These are phyloP conservation scores for Eucalyptus grandis DNA, from an alignment of 345 rosid species.

Conservation along the genomic window DNA sequence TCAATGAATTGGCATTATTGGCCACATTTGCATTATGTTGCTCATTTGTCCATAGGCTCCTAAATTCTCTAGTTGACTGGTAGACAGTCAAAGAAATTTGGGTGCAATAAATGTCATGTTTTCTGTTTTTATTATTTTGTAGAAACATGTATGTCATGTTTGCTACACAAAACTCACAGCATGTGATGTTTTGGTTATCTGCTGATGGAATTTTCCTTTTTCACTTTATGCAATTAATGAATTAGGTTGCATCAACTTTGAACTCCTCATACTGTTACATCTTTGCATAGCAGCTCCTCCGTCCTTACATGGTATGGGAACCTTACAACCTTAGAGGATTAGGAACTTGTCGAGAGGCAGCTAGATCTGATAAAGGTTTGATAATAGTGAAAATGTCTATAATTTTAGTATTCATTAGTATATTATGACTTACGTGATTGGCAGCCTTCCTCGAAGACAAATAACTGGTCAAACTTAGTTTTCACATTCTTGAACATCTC, in stretches of 20 bases:
- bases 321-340: constrained; percentile 61
- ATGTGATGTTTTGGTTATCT: constrained; percentile 5
- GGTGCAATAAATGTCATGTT: constrained; percentile 6
- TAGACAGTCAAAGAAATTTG: no score
- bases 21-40: no score
- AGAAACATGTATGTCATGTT: background rate
- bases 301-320: constrained; percentile 90
- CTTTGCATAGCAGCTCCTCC: constrained; percentile 59
- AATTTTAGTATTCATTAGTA: background rate
- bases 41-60: no score
- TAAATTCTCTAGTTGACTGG: no score
- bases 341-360: constrained; percentile 83
- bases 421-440: background rate
- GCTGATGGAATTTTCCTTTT: background rate
- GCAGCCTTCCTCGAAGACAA: background rate
- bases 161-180: constrained; percentile 11
- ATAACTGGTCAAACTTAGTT: background rate
- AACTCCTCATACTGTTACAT: constrained; percentile 91
- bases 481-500: background rate
- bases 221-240: background rate
- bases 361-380: constrained; percentile 92
- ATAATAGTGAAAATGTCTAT: background rate
- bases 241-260: constrained; percentile 74
- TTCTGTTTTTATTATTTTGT: background rate
- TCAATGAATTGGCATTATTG: no score